phyloP scores from a whole-genome alignment of 192 early-diverging fungal genomes.

The Coemansia sp. region DNA sequence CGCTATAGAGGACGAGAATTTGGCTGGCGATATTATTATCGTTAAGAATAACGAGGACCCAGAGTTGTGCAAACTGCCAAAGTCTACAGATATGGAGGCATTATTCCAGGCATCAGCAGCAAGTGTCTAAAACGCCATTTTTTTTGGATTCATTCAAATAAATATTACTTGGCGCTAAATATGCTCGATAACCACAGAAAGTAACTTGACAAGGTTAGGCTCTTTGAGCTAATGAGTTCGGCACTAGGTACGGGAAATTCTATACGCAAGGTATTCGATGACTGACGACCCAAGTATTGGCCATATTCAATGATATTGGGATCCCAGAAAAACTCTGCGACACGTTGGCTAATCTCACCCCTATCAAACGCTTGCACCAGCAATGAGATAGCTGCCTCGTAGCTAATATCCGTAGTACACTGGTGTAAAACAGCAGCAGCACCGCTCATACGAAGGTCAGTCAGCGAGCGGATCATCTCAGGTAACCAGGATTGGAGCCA shows the following conservation, averaged over 20 bases:
- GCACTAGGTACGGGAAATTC: slow-evolving; percentile 22
- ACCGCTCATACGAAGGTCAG: slow-evolving; percentile 15
- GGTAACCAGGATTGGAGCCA: slow-evolving; percentile 32
- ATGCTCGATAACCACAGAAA: slow-evolving; percentile 33
- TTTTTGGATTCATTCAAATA: background rate
- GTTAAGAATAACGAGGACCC: slow-evolving; percentile 13
- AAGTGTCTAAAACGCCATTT: background rate
- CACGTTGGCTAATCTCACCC: slow-evolving; percentile 17
- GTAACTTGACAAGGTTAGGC: slow-evolving; percentile 22
- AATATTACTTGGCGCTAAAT: slow-evolving; percentile 9
- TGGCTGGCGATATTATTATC: slow-evolving; percentile 50
- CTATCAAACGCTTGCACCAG: slow-evolving; percentile 36
- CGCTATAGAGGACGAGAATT: slow-evolving; percentile 52
- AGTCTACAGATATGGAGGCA: slow-evolving; percentile 17
- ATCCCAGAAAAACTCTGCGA: slow-evolving; percentile 45
- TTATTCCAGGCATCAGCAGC: slow-evolving; percentile 2
- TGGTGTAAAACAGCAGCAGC: slow-evolving; percentile 42
- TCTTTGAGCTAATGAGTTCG: slow-evolving; percentile 12
- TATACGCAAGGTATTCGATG: background rate
- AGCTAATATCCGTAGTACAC: slow-evolving; percentile 13
- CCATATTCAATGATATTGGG: slow-evolving; percentile 44
- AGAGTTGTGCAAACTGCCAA: slow-evolving; percentile 16
- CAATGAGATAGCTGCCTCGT: slow-evolving; percentile 24
- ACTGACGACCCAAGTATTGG: slow-evolving; percentile 25
- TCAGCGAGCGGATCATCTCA: slow-evolving; percentile 14